Base-by-base conservation (phyloP, 1,284 basidiomycete species). In the Ustilago esculenta region DNA sequence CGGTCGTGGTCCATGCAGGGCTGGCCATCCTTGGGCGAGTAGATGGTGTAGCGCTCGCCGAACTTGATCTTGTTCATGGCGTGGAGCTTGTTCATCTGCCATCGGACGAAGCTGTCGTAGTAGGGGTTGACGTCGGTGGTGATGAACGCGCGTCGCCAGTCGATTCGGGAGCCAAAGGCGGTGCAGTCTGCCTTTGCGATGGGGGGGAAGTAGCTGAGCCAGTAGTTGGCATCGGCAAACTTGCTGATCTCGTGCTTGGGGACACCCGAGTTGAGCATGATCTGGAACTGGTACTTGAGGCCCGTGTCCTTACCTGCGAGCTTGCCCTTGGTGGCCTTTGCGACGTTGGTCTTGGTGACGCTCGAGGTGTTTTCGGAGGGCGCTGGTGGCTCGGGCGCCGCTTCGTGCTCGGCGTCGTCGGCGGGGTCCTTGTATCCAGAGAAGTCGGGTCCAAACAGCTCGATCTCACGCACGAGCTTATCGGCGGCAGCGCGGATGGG, bases 1-100 rank as follows among this genome's bases (percentile, higher is more conserved):
- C 96, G 91, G 83, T 99, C 96, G 85, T 99, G 96, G 84, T 99
- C 96, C 96, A 99, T 98, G 82, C 96, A 98, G 1, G 96, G 95
- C 82, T 98, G 96, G 9, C 93, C 94, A 79, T 99, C 96, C 83
- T 98, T 98, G n/a, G 93, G 93, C 75, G 92, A 95, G 86, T 96
- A 98, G 82, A 99, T 93, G 35, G 96, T 99, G 84, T 98, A 96
- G 40, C 96, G 90, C 85, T 98, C 92, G 48, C 96, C 96, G 80
- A 98, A 99, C 85, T 96, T 76, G 72, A 79, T 72, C 66, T 77
- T 75, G 64, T 79, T 46, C 70, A 78, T 64, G 39, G 85, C 86
- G 84, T 92, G 87, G 12, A 98, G 87, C 83, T 92, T 94, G 86
- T 95, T 98, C 84, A 94, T 90, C 83, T 99, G 96, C 96, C 96